These are phyloP conservation scores for Corrigiola litoralis DNA, from an alignment of 179 eudicot species.

Conservation along the genomic window DNA sequence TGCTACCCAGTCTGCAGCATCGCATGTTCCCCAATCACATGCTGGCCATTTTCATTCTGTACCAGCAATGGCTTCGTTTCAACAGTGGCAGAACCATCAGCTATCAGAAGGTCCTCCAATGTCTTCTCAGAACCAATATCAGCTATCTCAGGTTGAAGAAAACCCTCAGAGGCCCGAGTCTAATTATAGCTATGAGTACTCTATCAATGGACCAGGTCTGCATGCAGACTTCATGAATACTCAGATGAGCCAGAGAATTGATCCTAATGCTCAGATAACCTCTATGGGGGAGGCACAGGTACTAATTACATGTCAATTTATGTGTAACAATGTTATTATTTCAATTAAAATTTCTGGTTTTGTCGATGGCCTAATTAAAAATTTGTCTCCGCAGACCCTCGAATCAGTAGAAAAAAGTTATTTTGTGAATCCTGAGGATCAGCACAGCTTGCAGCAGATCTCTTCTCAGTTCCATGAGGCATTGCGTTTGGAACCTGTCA, in stretches of 20 bases:
- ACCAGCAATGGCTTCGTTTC: slow-evolving; percentile 46
- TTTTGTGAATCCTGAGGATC: slow-evolving; percentile 37
- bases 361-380: not conserved
- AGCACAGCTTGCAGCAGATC: slow-evolving; percentile 64
- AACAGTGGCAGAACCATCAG: slow-evolving; percentile 84
- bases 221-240: slow-evolving; percentile 43
- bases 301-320: too few species aligned
- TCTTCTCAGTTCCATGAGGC: slow-evolving; percentile 83
- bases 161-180: slow-evolving; percentile 41
- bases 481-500: slow-evolving; percentile 51
- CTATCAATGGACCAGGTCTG: slow-evolving; percentile 52
- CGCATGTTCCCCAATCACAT: slow-evolving; percentile 64
- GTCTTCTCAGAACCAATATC: slow-evolving; percentile 43
- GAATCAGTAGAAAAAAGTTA: slow-evolving; percentile 46
- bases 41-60: slow-evolving; percentile 59
- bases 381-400: slow-evolving; percentile 28
- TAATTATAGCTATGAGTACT: slow-evolving; percentile 44
- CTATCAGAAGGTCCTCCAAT: slow-evolving; percentile 49
- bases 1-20: slow-evolving; percentile 49
- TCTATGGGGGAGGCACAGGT: slow-evolving; percentile 57
- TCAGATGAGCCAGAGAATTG: slow-evolving; percentile 37
- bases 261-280: slow-evolving; percentile 36
- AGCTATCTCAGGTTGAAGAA: slow-evolving; percentile 48
- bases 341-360: not conserved
- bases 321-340: too few species aligned